phyloP scores from a whole-genome alignment of 2,329 filamentous ascomycete species.

The Colletotrichum chlorophyti region DNA sequence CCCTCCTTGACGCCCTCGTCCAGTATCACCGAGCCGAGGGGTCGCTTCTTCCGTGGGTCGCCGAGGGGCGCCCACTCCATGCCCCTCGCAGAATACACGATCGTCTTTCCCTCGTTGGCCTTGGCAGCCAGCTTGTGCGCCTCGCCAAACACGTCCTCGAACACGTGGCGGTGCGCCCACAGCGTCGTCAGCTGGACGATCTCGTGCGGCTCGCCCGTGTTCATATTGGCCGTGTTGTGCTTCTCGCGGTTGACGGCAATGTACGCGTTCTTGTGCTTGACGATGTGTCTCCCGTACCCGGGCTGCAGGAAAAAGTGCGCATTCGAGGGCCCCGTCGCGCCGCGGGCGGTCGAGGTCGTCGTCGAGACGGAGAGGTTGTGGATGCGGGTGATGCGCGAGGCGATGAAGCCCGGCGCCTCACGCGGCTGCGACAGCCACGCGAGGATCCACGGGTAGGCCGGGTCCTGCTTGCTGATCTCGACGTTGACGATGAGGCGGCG shows the following conservation, averaged over 20 bases:
- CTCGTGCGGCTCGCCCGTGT: conserved; percentile 90
- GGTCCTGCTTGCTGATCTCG: conserved; percentile 93
- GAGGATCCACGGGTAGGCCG: conserved; percentile 92
- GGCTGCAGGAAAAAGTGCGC: conserved; percentile 90
- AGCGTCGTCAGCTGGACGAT: conserved; percentile 91
- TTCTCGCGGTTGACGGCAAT: conserved; percentile 88
- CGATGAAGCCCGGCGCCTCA: conserved; percentile 64
- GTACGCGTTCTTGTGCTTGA: conserved; percentile 87
- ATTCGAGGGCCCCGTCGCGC: conserved; percentile 67
- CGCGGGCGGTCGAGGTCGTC: conserved; percentile 64
- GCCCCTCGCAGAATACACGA: conserved; percentile 86
- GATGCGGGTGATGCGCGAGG: conserved; percentile 63
- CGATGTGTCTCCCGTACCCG: conserved; percentile 86
- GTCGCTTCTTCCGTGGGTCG: conserved; percentile 83
- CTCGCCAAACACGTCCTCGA: conserved; percentile 88
- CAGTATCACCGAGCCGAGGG: conserved; percentile 85
- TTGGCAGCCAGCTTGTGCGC: conserved; percentile 81
- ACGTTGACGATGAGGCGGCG: conserved; percentile 91
- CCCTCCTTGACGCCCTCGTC: conserved; percentile 83
- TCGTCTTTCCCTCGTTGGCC: conserved; percentile 88
- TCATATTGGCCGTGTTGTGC: conserved; percentile 80
- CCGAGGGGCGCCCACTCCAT: conserved; percentile 88
- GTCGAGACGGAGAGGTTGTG: conserved; percentile 66
- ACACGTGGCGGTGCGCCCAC: conserved; percentile 87
- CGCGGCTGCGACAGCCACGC: conserved; percentile 92